phyloP scores from a whole-genome alignment of 108 stramenopile genomes.

The Pinguiococcus pyrenoidosus region DNA sequence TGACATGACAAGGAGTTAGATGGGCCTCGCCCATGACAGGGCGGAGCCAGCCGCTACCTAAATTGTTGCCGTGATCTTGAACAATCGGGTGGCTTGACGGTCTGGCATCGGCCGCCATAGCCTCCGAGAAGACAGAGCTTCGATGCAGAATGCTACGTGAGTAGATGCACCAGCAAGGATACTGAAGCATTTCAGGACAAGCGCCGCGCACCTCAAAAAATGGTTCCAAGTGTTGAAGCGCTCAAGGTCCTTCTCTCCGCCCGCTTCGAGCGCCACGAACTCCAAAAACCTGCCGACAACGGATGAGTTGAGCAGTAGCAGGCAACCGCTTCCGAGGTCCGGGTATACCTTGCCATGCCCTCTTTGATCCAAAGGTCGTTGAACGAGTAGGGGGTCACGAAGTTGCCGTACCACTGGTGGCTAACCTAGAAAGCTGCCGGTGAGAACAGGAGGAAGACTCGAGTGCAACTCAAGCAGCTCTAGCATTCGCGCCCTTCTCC shows the following conservation, averaged over 20 bases:
- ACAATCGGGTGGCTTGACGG: no score
- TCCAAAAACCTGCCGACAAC: no score
- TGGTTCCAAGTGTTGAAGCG: constrained; percentile 12
- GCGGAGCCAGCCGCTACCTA: background rate
- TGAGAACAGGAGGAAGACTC: no score
- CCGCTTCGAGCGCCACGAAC: constrained; percentile 16
- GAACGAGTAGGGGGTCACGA: constrained; percentile 21
- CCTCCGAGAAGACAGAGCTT: no score
- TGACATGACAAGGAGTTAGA: background rate
- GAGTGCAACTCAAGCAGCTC: no score
- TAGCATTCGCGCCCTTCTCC: no score
- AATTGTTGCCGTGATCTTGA: no score
- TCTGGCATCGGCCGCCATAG: no score
- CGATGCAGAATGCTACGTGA: no score
- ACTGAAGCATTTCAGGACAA: background rate
- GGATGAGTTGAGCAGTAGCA: no score
- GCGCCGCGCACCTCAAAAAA: constrained; percentile 17
- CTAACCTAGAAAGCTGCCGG: no score
- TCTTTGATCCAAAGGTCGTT: constrained; percentile 33
- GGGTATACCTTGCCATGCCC: background rate
- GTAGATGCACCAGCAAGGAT: background rate
- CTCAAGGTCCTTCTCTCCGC: constrained; percentile 9
- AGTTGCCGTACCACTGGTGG: constrained; percentile 32
- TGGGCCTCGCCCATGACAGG: background rate
- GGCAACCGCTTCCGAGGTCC: constrained; percentile 14